phyloP scores from a whole-genome alignment of 352 stramenopile genomes.

The Albugo candida region DNA sequence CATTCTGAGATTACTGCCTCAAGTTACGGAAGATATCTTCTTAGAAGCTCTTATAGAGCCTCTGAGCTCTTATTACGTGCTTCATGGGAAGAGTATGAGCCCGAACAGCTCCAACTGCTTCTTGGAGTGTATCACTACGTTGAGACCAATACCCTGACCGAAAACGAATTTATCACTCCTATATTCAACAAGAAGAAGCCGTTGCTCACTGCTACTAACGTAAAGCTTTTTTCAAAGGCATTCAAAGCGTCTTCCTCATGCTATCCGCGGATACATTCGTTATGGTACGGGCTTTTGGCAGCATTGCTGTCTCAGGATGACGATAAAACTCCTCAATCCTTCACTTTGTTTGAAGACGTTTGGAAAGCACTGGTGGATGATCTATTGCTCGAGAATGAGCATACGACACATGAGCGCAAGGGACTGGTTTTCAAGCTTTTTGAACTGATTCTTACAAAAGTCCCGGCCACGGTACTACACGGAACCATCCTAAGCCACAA shows the following conservation, averaged over 20 bases:
- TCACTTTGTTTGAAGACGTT: conserved; percentile 34
- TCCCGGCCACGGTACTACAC: conserved; percentile 22
- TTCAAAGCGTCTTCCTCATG: conserved; percentile 30
- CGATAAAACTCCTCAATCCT: conserved; percentile 5
- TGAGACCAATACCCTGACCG: conserved; percentile 8
- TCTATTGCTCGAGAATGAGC: conserved; percentile 22
- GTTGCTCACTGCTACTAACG: conserved; percentile 13
- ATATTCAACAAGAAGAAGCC: conserved; percentile 36
- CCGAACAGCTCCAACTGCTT: conserved; percentile 61
- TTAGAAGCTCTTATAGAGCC: conserved; percentile 18
- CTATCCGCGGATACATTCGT: conserved; percentile 63
- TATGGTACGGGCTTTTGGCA: conserved; percentile 57
- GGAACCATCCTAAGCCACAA: conserved; percentile 47
- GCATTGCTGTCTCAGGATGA: conserved; percentile 32
- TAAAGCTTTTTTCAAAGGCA: too few species aligned
- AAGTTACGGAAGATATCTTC: conserved; percentile 30
- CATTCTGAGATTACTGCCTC: conserved; percentile 30
- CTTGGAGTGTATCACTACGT: conserved; percentile 57
- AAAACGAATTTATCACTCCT: conserved; percentile 15
- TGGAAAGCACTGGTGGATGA: conserved; percentile 74
- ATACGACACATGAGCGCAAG: conserved; percentile 54
- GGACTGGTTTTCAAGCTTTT: conserved; percentile 69
- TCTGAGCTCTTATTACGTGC: conserved; percentile 14
- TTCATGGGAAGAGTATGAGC: conserved; percentile 27
- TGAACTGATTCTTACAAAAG: conserved; percentile 32